Conservation (phyloP, 2,329 filamentous ascomycete genomes). For the Cladosporium sp. region DNA sequence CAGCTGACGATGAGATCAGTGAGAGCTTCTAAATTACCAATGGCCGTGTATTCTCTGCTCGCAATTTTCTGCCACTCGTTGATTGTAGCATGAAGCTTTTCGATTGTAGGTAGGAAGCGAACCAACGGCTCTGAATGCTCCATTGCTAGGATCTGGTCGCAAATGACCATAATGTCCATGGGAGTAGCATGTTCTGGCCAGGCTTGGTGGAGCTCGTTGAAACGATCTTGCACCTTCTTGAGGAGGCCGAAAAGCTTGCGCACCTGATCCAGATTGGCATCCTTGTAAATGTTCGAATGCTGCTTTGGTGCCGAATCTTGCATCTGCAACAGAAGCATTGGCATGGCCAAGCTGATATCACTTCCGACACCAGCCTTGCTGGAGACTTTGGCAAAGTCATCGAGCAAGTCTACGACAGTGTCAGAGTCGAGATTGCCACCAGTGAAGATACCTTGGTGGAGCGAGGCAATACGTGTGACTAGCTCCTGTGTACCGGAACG, state of each 20-base stretch:
- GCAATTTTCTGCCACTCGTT: slow-evolving; percentile 96
- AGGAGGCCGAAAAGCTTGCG: slow-evolving; percentile 67
- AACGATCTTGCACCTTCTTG: slow-evolving; percentile 64
- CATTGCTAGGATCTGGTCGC: slow-evolving; percentile 69
- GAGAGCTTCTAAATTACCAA: slow-evolving; percentile 66
- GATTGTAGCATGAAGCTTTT: slow-evolving; percentile 78
- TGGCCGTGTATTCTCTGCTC: slow-evolving; percentile 69
- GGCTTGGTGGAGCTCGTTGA: slow-evolving; percentile 59
- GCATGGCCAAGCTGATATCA: slow-evolving; percentile 12
- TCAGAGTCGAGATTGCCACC: slow-evolving; percentile 7
- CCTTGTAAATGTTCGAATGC: slow-evolving; percentile 82
- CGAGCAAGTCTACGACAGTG: slow-evolving; percentile 18
- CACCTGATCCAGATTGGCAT: slow-evolving; percentile 70
- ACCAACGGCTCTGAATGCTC: slow-evolving; percentile 78
- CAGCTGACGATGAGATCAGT: slow-evolving; percentile 80
- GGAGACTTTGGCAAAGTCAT: slow-evolving; percentile 6
- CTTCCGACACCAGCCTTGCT: background rate
- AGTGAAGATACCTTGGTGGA: slow-evolving; percentile 20
- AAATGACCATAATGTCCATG: slow-evolving; percentile 69
- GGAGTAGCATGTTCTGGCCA: slow-evolving; percentile 76
- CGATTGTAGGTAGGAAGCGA: slow-evolving; percentile 77
- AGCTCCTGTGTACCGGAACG: slow-evolving; percentile 18
- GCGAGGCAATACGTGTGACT: slow-evolving; percentile 19
- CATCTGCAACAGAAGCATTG: slow-evolving; percentile 31
- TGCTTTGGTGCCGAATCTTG: slow-evolving; percentile 3